phyloP scores from a whole-genome alignment of 2,329 filamentous ascomycete genomes.

The Diplodia corticola region DNA sequence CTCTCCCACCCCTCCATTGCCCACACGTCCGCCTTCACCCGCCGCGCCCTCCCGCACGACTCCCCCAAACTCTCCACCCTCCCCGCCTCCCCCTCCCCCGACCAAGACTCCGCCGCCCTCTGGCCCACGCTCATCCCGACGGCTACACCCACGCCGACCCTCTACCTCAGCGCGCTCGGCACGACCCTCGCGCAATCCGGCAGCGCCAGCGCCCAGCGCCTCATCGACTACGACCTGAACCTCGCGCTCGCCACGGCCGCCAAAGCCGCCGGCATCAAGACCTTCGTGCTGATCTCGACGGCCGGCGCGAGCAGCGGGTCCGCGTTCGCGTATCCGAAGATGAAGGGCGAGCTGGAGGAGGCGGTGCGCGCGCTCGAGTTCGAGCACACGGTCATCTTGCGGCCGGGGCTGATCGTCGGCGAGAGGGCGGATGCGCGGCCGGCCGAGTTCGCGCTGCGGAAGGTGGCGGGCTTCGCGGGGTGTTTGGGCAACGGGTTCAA shows the following conservation, averaged over 20 bases:
- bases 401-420: conserved; percentile 76
- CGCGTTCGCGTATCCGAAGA: conserved; percentile 59
- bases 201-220: conserved; percentile 75
- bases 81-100: conserved; percentile 55
- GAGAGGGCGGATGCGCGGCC: conserved; percentile 62
- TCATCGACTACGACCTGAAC: conserved; percentile 87
- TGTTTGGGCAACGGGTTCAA: conserved; percentile 48
- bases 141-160: conserved; percentile 56
- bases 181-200: conserved; percentile 78
- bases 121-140: conserved; percentile 65
- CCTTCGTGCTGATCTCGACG: conserved; percentile 75
- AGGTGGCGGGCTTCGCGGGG: conserved; percentile 58
- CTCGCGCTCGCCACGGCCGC: conserved; percentile 74
- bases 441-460: conserved; percentile 58
- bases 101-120: conserved; percentile 44
- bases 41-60: conserved; percentile 58
- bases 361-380: conserved; percentile 70
- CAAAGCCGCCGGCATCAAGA: conserved; percentile 68
- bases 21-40: conserved; percentile 64
- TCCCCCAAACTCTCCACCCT: conserved; percentile 66
- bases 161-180: conserved; percentile 77
- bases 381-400: conserved; percentile 71
- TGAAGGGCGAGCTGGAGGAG: conserved; percentile 90
- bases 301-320: conserved; percentile 54
- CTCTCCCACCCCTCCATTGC: conserved; percentile 56